Base-by-base conservation (phyloP, 148 eudicot genomes). In the Chenopodium quinoa region DNA sequence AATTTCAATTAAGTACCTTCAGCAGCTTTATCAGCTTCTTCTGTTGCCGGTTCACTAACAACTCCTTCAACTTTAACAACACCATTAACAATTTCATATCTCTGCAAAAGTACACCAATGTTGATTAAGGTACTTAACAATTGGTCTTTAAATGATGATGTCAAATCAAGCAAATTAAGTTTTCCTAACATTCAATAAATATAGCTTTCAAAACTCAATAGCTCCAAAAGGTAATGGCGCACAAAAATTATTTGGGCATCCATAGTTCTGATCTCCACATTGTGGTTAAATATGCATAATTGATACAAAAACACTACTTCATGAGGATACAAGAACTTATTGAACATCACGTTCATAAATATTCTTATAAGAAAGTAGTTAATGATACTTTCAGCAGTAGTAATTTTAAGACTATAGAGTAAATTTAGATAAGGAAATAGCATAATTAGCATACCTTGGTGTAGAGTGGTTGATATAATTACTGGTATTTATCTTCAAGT, bases 401-500 rank as follows among this genome's bases (percentile, higher is more conserved):
- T 13, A 58, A 50, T 11, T 50, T 50, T 10, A 14, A 50, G 14
- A 50, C 2, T 50, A 50, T 27, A 9, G 22, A 17, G 25, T 25
- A 76, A 63, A 52, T 5, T n/a, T n/a, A 32, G 79, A 81, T 7
- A 66, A n/a, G 37, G 9, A 62, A 8, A 2, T 17, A 60, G 25
- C 31, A 12, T 10, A n/a, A 40, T 23, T 23, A 9, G n/a, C 73
- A 60, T 47, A 95, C 98, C 94, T 93, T 95, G 1, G 88, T 23
- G 65, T 95, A 93, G 20, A 90, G 80, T 68, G 98, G 98, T 64
- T 89, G 89, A 79, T 93, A 95, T 32, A 92, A 90, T 82, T 93
- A 91, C 90, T 92, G 93, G 86, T 92, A 95, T 82, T 93, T 95
- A 76, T 91, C 94, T 88, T 95, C 97, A 78, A 95, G 96, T 31